Evolutionary conservation across 1,139 yeast genomes (phyloP).

Genomic region (Yamadazyma triangularis): DNA sequence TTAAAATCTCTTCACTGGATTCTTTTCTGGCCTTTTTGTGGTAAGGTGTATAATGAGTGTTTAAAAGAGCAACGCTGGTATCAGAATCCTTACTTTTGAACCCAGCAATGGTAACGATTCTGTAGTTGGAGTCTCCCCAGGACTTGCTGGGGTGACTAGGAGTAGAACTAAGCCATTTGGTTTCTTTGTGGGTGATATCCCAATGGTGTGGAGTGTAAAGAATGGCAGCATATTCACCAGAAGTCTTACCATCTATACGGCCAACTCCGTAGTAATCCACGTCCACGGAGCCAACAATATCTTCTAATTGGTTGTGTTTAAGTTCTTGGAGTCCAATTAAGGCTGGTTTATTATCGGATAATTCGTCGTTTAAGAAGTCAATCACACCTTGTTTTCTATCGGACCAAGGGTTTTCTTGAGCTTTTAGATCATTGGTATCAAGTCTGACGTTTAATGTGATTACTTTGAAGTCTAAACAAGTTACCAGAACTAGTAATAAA

Average conservation of each 20-base stretch:
- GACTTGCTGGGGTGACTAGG: conserved; percentile 39
- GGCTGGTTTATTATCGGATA: conserved; percentile 13
- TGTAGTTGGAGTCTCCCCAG: conserved; percentile 39
- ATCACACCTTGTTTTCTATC: conserved; percentile 17
- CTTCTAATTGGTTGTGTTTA: conserved; percentile 23
- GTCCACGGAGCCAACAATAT: conserved; percentile 16
- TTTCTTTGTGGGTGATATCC: conserved; percentile 28
- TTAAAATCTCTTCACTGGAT: conserved; percentile 26
- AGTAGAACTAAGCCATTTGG: conserved; percentile 42
- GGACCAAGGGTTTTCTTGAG: conserved; percentile 22
- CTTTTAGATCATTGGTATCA: conserved; percentile 15
- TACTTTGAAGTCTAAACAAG: conserved; percentile 10
- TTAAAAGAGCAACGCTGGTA: conserved; percentile 26
- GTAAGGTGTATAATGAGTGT: conserved; percentile 42
- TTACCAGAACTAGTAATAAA: too few species aligned
- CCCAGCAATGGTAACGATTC: conserved; percentile 40
- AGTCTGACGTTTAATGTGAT: conserved; percentile 24
- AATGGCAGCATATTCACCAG: conserved; percentile 47
- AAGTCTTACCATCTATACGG: conserved; percentile 40
- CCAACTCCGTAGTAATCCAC: conserved; percentile 41
- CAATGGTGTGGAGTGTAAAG: conserved; percentile 28
- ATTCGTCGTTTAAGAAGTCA: conserved; percentile 11
- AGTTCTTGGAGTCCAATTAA: conserved; percentile 30
- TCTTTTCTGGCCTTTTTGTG: conserved; percentile 33
- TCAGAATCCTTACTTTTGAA: conserved; percentile 20